Evolutionary conservation across 352 stramenopile genomes (phyloP).

Genomic region (Globisporangium barbulae): DNA sequence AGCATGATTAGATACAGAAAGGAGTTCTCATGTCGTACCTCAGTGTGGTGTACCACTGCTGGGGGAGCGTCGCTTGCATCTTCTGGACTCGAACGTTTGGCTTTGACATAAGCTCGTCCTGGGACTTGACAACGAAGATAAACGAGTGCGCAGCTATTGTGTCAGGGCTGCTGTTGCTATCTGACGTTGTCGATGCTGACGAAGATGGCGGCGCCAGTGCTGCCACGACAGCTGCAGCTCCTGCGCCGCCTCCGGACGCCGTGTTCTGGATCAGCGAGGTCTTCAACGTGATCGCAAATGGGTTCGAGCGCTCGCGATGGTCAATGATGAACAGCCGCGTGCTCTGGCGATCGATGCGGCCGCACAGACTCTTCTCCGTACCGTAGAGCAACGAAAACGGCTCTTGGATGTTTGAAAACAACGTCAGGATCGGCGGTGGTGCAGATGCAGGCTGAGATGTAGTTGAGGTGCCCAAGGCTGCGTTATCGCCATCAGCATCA

Average conservation of each 20-base stretch:
- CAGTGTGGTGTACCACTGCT: conserved; percentile 52
- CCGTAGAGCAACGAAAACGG: conserved; percentile 22
- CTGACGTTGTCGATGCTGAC: conserved; percentile 18
- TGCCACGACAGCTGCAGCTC: conserved; percentile 26
- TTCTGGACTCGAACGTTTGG: conserved; percentile 14
- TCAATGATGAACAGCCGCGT: conserved; percentile 39
- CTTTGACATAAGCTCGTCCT: background rate
- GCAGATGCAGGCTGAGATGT: background rate
- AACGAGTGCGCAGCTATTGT: conserved; percentile 31
- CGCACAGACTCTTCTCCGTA: conserved; percentile 23
- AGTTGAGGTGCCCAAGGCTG: background rate
- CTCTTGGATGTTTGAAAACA: conserved; percentile 44
- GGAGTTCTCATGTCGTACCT: conserved; percentile 3
- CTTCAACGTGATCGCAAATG: conserved; percentile 38
- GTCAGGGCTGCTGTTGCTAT: conserved; percentile 15
- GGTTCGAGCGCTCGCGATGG: conserved; percentile 11
- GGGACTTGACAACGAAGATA: conserved; percentile 37
- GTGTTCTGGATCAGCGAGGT: conserved; percentile 42
- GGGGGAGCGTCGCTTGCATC: conserved; percentile 23
- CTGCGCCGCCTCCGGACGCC: conserved; percentile 27
- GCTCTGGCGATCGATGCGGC: conserved; percentile 39
- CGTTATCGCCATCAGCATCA: background rate
- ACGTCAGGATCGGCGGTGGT: conserved; percentile 25
- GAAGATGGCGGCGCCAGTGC: conserved; percentile 11
- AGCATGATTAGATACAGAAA: background rate